Conservation (phyloP, 2,329 filamentous ascomycete genomes). For the Paecilomyces dactylethromorphus region DNA sequence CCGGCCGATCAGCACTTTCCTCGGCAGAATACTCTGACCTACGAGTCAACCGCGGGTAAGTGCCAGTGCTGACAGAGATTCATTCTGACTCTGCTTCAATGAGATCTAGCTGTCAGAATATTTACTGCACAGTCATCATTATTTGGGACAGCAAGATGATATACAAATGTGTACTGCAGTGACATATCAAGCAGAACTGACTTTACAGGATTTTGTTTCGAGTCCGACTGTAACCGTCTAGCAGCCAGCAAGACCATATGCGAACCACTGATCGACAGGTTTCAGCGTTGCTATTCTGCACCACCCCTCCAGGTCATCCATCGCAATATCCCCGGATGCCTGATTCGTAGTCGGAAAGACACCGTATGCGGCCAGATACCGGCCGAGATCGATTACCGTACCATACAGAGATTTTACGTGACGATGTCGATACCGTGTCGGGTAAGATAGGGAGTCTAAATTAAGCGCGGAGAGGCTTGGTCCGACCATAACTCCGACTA, state of each 20-base stretch:
- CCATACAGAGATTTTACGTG: constrained; percentile 2
- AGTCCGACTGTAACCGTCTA: neutral
- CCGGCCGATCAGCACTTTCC: neutral
- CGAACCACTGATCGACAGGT: neutral
- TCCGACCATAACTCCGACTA: neutral
- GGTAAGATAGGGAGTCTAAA: constrained; percentile 16
- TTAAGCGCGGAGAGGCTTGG: neutral
- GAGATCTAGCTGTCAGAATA: too few relatives aligned
- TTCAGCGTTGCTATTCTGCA: neutral
- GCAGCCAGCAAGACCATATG: neutral
- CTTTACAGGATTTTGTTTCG: neutral
- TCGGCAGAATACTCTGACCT: neutral
- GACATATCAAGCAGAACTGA: too few relatives aligned
- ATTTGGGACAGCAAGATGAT: too few relatives aligned
- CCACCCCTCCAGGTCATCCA: neutral
- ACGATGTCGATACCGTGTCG: constrained; percentile 12
- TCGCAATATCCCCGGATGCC: neutral
- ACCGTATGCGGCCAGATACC: neutral
- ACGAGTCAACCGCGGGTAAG: too few relatives aligned
- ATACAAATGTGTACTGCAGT: too few relatives aligned
- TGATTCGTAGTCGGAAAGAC: neutral
- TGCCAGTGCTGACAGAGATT: too few relatives aligned
- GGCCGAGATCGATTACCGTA: constrained; percentile 4
- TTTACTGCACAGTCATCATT: too few relatives aligned
- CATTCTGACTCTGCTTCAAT: too few relatives aligned